These are phyloP conservation scores for Paecilomyces sp. DNA, from an alignment of 2,329 filamentous ascomycete genomes.

Conservation along the genomic window DNA sequence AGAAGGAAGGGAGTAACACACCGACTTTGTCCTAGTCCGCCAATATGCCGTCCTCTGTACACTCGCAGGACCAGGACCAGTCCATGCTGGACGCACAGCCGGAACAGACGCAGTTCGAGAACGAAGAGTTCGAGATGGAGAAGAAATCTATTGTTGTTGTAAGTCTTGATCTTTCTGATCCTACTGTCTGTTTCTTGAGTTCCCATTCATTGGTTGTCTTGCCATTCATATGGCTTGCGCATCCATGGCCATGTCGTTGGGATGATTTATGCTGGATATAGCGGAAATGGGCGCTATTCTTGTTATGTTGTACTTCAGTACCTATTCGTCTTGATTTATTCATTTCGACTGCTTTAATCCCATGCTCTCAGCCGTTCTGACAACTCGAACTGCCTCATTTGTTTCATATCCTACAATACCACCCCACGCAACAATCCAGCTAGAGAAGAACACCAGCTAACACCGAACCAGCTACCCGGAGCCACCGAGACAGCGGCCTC, in stretches of 20 bases:
- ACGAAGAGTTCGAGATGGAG: slow-evolving; percentile 34
- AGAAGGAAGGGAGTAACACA: neutral
- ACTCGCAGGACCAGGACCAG: slow-evolving; percentile 33
- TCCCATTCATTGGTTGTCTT: neutral
- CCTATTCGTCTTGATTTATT: no score
- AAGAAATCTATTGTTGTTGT: slow-evolving; percentile 59
- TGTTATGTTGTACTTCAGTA: no score
- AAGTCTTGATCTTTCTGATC: slow-evolving; percentile 13
- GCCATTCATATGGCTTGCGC: neutral
- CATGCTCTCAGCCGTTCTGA: no score
- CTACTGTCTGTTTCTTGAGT: neutral
- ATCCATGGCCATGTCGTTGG: neutral
- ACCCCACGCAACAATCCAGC: neutral
- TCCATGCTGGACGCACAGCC: slow-evolving; percentile 32
- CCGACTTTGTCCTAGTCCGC: neutral
- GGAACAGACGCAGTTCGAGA: slow-evolving; percentile 38
- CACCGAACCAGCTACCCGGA: slow-evolving; percentile 63
- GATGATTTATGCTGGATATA: no score
- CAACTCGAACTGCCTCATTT: no score
- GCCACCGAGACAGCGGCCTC: slow-evolving; percentile 80
- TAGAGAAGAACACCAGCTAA: neutral
- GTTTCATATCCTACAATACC: neutral
- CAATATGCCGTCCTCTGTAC: slow-evolving; percentile 33
- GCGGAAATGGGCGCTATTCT: no score
- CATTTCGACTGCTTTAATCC: no score